A percentile compares a stretch with the other conserved stretches of the same genome.
Conservation (phyloP, 352 stramenopile genomes). For the Phytophthora gonapodyides region DNA sequence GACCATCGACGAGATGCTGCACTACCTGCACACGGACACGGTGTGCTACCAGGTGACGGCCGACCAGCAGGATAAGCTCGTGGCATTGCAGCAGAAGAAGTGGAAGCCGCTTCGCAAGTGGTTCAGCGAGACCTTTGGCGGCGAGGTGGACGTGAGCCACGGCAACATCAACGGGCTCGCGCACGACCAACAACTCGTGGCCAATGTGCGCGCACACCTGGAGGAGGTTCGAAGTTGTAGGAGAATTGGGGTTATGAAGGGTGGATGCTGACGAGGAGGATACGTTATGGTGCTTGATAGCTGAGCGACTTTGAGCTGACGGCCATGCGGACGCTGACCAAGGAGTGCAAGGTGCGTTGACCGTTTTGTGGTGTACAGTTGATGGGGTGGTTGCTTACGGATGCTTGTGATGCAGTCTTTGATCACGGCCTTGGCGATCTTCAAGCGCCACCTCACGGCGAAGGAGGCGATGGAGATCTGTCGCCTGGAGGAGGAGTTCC, state of each 20-base stretch:
- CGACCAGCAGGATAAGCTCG: slow-evolving; percentile 84
- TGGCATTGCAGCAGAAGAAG: slow-evolving; percentile 81
- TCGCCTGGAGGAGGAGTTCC: slow-evolving; percentile 87
- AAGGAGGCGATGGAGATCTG: slow-evolving; percentile 88
- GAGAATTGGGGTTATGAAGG: background rate
- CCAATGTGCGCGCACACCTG: slow-evolving; percentile 67
- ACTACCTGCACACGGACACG: slow-evolving; percentile 89
- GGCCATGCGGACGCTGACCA: slow-evolving; percentile 71
- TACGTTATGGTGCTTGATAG: slow-evolving; percentile 31
- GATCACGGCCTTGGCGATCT: slow-evolving; percentile 80
- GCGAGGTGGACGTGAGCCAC: slow-evolving; percentile 84
- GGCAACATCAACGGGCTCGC: slow-evolving; percentile 69
- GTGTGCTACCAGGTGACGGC: slow-evolving; percentile 87
- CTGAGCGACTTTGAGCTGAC: slow-evolving; percentile 79
- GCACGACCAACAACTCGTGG: slow-evolving; percentile 65
- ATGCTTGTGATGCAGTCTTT: slow-evolving; percentile 54
- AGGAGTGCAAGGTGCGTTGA: slow-evolving; percentile 81
- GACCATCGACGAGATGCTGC: slow-evolving; percentile 80
- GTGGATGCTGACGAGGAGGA: slow-evolving; percentile 1
- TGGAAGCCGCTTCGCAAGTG: slow-evolving; percentile 85
- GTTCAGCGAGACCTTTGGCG: slow-evolving; percentile 73
- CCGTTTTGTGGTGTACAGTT: background rate
- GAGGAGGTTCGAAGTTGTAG: slow-evolving; percentile 43
- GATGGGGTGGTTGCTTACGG: slow-evolving; percentile 1
- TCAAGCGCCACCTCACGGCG: slow-evolving; percentile 83